These are phyloP conservation scores for Strobilomyces dryophilus DNA, from an alignment of 768 basidiomycete species.

Conservation along the genomic window DNA sequence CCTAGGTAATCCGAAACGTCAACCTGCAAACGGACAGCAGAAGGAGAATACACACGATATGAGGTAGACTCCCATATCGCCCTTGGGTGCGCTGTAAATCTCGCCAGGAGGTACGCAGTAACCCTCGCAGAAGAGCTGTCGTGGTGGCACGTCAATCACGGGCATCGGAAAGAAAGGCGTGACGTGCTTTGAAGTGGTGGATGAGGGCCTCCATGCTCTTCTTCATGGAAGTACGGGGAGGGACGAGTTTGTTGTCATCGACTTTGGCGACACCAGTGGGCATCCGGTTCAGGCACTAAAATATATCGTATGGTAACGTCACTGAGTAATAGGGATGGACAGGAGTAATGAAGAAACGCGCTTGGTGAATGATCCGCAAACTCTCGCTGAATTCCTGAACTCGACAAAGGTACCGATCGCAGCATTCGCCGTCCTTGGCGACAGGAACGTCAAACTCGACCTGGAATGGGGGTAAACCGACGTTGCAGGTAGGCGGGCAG, in stretches of 20 bases:
- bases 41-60: too few species aligned
- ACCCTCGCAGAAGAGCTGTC: slow-evolving; percentile 90
- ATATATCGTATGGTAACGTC: background rate
- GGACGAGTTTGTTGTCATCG: slow-evolving; percentile 96
- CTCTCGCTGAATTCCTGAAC: slow-evolving; percentile 98
- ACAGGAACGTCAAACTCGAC: slow-evolving; percentile 98
- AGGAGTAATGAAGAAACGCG: slow-evolving; percentile 18
- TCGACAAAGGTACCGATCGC: slow-evolving; percentile 95
- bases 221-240: slow-evolving; percentile 97
- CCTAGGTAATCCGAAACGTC: slow-evolving; percentile 32
- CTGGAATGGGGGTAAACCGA: slow-evolving; percentile 31
- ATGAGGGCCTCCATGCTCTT: slow-evolving; percentile 98
- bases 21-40: background rate
- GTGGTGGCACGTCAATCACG: background rate
- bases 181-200: slow-evolving; percentile 98
- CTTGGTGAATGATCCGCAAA: slow-evolving; percentile 81
- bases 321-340: background rate
- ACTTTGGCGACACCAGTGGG: slow-evolving; percentile 88
- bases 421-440: slow-evolving; percentile 95
- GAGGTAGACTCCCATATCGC: slow-evolving; percentile 98
- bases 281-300: slow-evolving; percentile 94
- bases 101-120: slow-evolving; percentile 95
- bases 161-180: background rate
- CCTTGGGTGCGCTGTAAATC: slow-evolving; percentile 93
- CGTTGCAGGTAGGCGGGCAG: background rate